phyloP scores from a whole-genome alignment of 2,329 filamentous ascomycete species.

The Esteya vermicola region DNA sequence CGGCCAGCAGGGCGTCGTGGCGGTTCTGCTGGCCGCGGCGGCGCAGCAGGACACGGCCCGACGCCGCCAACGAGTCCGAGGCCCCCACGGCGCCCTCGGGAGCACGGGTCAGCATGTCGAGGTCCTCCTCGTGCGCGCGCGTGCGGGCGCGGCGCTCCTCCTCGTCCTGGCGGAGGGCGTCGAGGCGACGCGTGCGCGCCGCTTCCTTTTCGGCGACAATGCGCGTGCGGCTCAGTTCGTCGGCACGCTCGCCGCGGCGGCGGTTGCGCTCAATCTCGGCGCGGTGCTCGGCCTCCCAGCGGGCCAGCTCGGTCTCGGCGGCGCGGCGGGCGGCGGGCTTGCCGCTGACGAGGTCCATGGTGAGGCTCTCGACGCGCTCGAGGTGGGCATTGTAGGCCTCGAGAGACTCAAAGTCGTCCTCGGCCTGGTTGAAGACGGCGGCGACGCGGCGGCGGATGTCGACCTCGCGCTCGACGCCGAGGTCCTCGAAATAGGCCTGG shows the following conservation, averaged over 20 bases:
- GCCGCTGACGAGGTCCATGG: slow-evolving; percentile 73
- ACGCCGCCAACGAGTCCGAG: slow-evolving; percentile 25
- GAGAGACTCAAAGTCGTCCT: slow-evolving; percentile 83
- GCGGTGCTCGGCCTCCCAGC: slow-evolving; percentile 63
- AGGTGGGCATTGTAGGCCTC: slow-evolving; percentile 86
- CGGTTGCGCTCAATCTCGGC: slow-evolving; percentile 51
- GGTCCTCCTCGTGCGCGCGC: slow-evolving; percentile 51
- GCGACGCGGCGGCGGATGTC: slow-evolving; percentile 76
- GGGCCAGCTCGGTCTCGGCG: slow-evolving; percentile 35
- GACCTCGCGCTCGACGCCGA: slow-evolving; percentile 80
- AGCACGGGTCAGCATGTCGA: slow-evolving; percentile 54
- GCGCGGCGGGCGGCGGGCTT: slow-evolving; percentile 32
- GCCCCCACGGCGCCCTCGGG: slow-evolving; percentile 23
- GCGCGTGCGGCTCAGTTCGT: slow-evolving; percentile 36
- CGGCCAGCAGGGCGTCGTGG: slow-evolving; percentile 16
- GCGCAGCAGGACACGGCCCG: slow-evolving; percentile 54
- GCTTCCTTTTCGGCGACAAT: slow-evolving; percentile 54
- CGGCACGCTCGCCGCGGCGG: slow-evolving; percentile 33
- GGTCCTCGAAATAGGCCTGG: slow-evolving; percentile 77
- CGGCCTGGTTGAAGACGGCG: slow-evolving; percentile 68
- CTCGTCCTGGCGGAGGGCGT: slow-evolving; percentile 53
- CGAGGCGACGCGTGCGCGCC: slow-evolving; percentile 45
- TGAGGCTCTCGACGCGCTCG: slow-evolving; percentile 79
- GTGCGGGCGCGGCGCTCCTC: slow-evolving; percentile 52
- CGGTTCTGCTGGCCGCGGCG: slow-evolving; percentile 48